Conservation (phyloP, 805 yeast genomes). For the Kluyveromyces dobzhanskii region DNA sequence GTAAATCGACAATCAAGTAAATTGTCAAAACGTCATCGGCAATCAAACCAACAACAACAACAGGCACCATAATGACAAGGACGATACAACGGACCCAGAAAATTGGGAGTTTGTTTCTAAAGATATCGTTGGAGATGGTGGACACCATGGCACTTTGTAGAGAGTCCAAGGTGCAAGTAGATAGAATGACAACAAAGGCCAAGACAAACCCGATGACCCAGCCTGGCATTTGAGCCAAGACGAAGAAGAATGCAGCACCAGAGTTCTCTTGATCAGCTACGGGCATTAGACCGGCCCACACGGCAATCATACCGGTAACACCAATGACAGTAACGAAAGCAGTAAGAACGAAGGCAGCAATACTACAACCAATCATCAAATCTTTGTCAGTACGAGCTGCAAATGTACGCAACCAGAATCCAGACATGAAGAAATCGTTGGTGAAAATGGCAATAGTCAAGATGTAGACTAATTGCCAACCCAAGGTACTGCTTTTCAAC, state of each 20-base stretch:
- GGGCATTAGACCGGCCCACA: constrained; percentile 70
- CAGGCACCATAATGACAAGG: constrained; percentile 73
- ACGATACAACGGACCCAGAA: constrained; percentile 64
- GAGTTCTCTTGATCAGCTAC: constrained; percentile 42
- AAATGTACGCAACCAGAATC: constrained; percentile 92
- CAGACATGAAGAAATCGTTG: constrained; percentile 83
- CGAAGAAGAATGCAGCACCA: constrained; percentile 60
- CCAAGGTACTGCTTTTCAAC: constrained; percentile 57
- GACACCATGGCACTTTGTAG: constrained; percentile 84
- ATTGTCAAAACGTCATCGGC: constrained; percentile 81
- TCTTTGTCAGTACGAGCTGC: constrained; percentile 76
- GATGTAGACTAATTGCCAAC: constrained; percentile 86
- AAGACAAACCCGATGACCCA: constrained; percentile 84
- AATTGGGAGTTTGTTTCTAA: constrained; percentile 68
- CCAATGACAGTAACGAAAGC: constrained; percentile 67
- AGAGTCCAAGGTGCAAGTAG: constrained; percentile 86
- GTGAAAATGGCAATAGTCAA: constrained; percentile 80
- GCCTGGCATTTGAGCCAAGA: constrained; percentile 63
- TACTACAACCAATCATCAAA: constrained; percentile 60
- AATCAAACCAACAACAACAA: constrained; percentile 73
- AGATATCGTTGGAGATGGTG: constrained; percentile 80
- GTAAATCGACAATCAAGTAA: constrained; percentile 82
- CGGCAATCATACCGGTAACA: constrained; percentile 77
- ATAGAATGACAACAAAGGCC: constrained; percentile 62
- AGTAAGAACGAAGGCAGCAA: constrained; percentile 64